Evolutionary conservation across 257 asterid genomes (phyloP), one percentile per base, ranked within the genome.

Genomic region (Fraxinus quadrangulata): DNA sequence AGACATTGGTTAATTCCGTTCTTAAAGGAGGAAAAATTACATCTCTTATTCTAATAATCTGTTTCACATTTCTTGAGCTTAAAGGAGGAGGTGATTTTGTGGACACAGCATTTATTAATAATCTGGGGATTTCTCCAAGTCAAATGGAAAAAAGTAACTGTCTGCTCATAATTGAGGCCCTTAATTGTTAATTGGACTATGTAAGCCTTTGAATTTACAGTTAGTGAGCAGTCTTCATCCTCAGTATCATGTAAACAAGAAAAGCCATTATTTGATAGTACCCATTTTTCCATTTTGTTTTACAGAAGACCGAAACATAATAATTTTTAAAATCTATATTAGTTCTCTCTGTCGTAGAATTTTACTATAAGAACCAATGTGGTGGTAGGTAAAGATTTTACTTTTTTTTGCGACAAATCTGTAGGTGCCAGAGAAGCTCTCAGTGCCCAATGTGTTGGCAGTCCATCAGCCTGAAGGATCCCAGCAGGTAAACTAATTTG

Each of bases 391-490:
- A 77, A 51, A 47, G 56, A 54, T 65, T 37, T 26, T 17, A 36
- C 34, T n/a, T n/a, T 78, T 36, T 30, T 36, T 28, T 37, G 66
- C 0, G 26, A 59, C 47, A 21, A 39, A 86, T 78, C 34, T 83
- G 21, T 72, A 94, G 97, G 98, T 90, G 97, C 75, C 98, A 92
- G 85, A 88, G 97, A 89, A 89, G 98, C 81, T 87, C 97, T 72
- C 92, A 94, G 77, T 94, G 97, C 86, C 98, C 98, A 28, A 94
- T 94, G 96, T 94, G 98, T 83, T 94, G 94, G 98, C 98, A 90
- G 74, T 16, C 88, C 49, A 87, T 94, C 81, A 87, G 91, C 83
- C 78, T 94, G 88, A 94, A 92, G 87, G 97, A 94, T 79, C 93
- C 97, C 40, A 85, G 85, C 92, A 84, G 97, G 98, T 94, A 82